Evolutionary conservation across 2,329 filamentous ascomycete genomes (phyloP), one percentile per base, ranked within the genome.

Genomic region (Cephalotrichum gorgonifer): DNA sequence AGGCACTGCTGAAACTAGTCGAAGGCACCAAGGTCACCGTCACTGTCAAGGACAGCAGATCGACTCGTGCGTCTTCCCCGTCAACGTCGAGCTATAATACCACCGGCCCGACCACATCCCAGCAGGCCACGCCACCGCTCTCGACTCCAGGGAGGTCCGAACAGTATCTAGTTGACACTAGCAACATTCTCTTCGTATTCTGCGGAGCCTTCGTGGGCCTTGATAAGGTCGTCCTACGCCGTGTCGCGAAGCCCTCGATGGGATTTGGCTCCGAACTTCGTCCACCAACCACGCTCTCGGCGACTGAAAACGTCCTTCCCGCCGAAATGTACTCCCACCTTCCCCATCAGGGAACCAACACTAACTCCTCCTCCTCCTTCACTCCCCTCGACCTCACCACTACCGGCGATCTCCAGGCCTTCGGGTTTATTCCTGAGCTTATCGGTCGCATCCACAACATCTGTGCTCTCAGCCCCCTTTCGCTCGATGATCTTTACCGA

Each of bases 111-210:
- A 68, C 73, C 5, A 66, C 70, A 1, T 67, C 72, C 2, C 65
- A 73, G 3, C 65, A 73, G 0, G 73, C 75, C 52, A 58, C 68
- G 2, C 58, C 64, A 4, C 73, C 74, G 0, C 47, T 41, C 6
- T 33, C 39, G 17, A 12, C 39, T 23, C 58, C 69, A 1, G 70
- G 70, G 28, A 79, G 78, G 56, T 70, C 75, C 8, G 78, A 81
- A 47, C 79, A 83, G 58, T 83, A 78, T 60, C 82, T 87, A 50
- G 83, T 96, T 51, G 86, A 93, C 58, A 98, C 93, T 0, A 90
- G 89, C 55, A 96, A 97, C 58, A 97, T 98, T 52, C 77, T 98
- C 26, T 98, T 98, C 67, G 89, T 98, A 39, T 95, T 93, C 63
- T 94, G 90, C 12, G 93, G 93, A 17, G 93, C 93, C 17, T 98